A percentile compares a stretch with the other conserved stretches of the same genome.
Conservation (phyloP, 1,284 basidiomycete species). For the Phenoliferia sp. region DNA sequence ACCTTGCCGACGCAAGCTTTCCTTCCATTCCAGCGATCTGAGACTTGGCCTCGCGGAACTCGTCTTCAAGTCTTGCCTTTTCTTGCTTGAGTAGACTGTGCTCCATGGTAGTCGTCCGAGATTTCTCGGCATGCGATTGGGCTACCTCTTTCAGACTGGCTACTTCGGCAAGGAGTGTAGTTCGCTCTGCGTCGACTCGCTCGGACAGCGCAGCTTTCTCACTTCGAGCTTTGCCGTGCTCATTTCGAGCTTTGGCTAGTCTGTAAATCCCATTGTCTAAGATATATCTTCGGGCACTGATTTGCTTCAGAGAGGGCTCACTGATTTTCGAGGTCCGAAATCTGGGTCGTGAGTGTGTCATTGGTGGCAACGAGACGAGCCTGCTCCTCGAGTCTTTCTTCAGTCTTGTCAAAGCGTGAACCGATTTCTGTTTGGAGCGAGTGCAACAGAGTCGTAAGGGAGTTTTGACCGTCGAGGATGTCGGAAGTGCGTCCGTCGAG, state of each 20-base stretch:
- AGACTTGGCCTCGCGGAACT: not conserved
- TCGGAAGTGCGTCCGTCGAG: not conserved
- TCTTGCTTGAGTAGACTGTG: not conserved
- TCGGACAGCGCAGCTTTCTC: slow-evolving; percentile 14
- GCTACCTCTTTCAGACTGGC: not conserved
- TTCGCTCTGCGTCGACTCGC: slow-evolving; percentile 10
- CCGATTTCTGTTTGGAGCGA: not conserved
- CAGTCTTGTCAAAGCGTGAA: not conserved
- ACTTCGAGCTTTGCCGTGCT: slow-evolving; percentile 13
- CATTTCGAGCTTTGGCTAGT: slow-evolving; percentile 17
- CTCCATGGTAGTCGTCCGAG: not conserved
- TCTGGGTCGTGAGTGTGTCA: not conserved
- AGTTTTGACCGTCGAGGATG: not conserved
- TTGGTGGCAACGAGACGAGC: not conserved
- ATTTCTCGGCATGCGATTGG: not conserved
- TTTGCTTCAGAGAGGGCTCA: not conserved
- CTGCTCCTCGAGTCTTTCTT: not conserved
- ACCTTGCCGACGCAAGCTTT: not conserved
- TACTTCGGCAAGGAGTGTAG: not conserved
- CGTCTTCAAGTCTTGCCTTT: not conserved
- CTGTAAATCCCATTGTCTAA: not conserved
- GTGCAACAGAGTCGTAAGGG: not conserved
- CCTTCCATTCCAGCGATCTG: not conserved
- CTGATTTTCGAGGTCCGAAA: slow-evolving; percentile 15
- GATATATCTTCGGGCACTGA: not conserved